These are phyloP conservation scores for Hawksworthiomyces lignivorus DNA, from an alignment of 2,329 filamentous ascomycete species.

Conservation along the genomic window DNA sequence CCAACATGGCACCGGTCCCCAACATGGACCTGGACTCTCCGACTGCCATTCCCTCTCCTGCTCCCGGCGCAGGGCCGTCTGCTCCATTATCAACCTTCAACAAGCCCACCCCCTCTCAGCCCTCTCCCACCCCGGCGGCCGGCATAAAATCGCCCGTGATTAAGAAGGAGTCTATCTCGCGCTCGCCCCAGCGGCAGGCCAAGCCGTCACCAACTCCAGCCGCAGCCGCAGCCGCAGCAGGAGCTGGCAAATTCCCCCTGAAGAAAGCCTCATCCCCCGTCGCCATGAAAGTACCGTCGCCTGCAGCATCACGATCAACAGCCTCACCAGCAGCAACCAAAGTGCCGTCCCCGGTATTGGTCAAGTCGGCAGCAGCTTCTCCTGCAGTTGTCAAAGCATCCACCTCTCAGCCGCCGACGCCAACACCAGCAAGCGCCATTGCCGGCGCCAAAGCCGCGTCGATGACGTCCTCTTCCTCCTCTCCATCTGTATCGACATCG, in stretches of 20 bases:
- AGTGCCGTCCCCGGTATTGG: conserved; percentile 9
- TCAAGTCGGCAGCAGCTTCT: conserved; percentile 9
- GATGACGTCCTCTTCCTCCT: conserved; percentile 8
- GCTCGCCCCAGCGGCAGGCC: conserved; percentile 14
- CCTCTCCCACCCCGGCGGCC: background rate
- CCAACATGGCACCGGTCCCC: conserved; percentile 42
- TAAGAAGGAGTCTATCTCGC: conserved; percentile 15
- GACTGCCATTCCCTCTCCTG: background rate
- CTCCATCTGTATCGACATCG: conserved; percentile 13
- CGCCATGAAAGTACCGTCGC: conserved; percentile 8
- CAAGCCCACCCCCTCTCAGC: background rate
- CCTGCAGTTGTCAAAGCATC: conserved; percentile 14
- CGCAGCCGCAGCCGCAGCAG: conserved; percentile 12
- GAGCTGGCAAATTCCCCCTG: background rate
- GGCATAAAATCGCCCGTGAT: conserved; percentile 2
- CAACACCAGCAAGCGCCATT: background rate
- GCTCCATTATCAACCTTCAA: background rate
- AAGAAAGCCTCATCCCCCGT: conserved; percentile 10
- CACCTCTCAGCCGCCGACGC: conserved; percentile 12
- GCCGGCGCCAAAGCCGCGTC: conserved; percentile 14
- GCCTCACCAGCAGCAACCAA: background rate
- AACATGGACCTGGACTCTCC: conserved; percentile 46
- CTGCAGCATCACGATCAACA: conserved; percentile 3
- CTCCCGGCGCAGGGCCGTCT: background rate
- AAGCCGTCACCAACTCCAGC: conserved; percentile 15